Percentiles rank a stretch among this genome's conserved stretches.
Evolutionary conservation across 768 basidiomycete genomes (phyloP).

Genomic region (Lactarius deliciosus): DNA sequence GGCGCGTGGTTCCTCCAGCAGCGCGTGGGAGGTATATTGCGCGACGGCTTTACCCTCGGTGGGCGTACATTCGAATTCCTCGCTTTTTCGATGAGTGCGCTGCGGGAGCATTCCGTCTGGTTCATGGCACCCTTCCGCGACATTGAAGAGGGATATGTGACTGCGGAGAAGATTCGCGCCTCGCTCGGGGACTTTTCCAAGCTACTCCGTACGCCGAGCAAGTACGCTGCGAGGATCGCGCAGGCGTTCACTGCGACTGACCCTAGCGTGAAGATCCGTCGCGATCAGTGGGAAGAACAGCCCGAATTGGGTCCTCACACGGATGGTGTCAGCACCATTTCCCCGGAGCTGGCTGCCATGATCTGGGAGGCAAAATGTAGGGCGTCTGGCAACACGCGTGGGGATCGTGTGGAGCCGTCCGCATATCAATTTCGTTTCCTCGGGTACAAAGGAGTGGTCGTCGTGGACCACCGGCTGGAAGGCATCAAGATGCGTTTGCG

Average conservation of each 20-base stretch:
- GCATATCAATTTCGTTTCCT: slow-evolving; percentile 82
- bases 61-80: slow-evolving; percentile 76
- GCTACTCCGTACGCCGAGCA: slow-evolving; percentile 55
- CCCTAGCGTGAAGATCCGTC: slow-evolving; percentile 57
- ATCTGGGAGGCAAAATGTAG: slow-evolving; percentile 60
- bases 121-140: slow-evolving; percentile 66
- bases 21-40: slow-evolving; percentile 41
- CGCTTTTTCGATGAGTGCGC: slow-evolving; percentile 76
- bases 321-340: slow-evolving; percentile 82
- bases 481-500: slow-evolving; percentile 70
- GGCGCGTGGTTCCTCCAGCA: slow-evolving; percentile 49
- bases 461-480: slow-evolving; percentile 55
- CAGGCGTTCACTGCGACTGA: slow-evolving; percentile 86
- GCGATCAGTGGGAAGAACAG: slow-evolving; percentile 62
- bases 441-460: slow-evolving; percentile 79
- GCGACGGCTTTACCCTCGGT: slow-evolving; percentile 65
- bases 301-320: slow-evolving; percentile 64
- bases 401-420: slow-evolving; percentile 3
- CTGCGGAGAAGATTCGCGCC: slow-evolving; percentile 57
- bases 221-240: slow-evolving; percentile 78
- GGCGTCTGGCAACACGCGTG: slow-evolving; percentile 30
- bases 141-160: slow-evolving; percentile 45
- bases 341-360: slow-evolving; percentile 50
- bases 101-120: slow-evolving; percentile 85
- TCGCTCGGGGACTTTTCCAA: slow-evolving; percentile 68